Percentiles rank a stretch among this genome's conserved stretches.
These are phyloP conservation scores for Niebla homalea DNA, from an alignment of 495 filamentous ascomycete genomes.

Conservation along the genomic window DNA sequence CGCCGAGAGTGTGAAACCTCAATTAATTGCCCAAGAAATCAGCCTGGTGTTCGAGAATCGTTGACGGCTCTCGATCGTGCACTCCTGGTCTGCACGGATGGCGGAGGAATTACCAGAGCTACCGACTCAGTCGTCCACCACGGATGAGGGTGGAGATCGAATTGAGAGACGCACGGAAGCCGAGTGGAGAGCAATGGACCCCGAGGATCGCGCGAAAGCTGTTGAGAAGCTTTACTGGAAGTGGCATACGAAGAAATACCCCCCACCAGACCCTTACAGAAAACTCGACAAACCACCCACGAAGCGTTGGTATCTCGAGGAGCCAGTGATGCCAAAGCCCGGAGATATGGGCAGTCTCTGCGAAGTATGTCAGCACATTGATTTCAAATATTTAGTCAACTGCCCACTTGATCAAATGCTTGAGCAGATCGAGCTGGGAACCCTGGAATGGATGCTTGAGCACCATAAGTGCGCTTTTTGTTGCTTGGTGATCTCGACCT, in stretches of 20 bases:
- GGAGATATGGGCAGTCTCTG: constrained; percentile 5
- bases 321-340: neutral
- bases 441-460: neutral
- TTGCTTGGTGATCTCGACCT: neutral
- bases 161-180: neutral
- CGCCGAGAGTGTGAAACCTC: too few species aligned
- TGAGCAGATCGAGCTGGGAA: neutral
- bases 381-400: constrained; percentile 7
- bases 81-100: too few species aligned
- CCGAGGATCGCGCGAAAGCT: neutral
- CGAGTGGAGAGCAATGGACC: neutral
- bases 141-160: neutral
- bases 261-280: neutral
- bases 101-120: neutral
- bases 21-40: too few species aligned
- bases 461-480: constrained; percentile 7
- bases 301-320: constrained; percentile 1
- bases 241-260: neutral
- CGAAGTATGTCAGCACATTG: constrained; percentile 5
- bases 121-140: neutral
- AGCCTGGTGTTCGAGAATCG: too few species aligned
- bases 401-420: neutral
- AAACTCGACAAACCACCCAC: neutral
- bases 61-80: too few species aligned
- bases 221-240: neutral